phyloP scores from a whole-genome alignment of 1,284 basidiomycete species.

The Psilocybe mexicana region DNA sequence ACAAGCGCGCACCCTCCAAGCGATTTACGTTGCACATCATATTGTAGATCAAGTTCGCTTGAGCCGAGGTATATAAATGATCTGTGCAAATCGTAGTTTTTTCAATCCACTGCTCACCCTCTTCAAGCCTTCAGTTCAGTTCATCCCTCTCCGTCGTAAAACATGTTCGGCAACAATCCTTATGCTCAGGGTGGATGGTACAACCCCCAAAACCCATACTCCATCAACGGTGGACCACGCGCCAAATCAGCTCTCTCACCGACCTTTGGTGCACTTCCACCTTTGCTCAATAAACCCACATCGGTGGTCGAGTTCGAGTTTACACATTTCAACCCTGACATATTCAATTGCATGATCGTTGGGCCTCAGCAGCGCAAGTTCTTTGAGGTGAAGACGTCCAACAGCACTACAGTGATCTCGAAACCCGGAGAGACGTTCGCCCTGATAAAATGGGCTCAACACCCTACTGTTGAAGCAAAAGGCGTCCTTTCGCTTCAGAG shows the following conservation, averaged over 20 bases:
- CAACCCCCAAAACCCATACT: conserved; percentile 25
- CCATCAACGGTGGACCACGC: conserved; percentile 20
- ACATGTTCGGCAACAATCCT: conserved; percentile 24
- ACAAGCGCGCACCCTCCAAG: neutral
- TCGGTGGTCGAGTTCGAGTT: conserved; percentile 21
- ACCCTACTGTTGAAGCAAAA: conserved; percentile 19
- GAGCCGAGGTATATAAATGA: neutral
- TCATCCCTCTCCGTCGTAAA: neutral
- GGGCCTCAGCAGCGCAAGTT: conserved; percentile 21
- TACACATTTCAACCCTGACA: conserved; percentile 18
- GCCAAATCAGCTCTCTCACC: conserved; percentile 21
- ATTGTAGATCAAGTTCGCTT: neutral
- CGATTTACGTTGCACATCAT: neutral
- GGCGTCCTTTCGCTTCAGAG: conserved; percentile 20
- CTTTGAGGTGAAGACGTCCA: conserved; percentile 20
- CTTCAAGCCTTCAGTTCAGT: too few species aligned
- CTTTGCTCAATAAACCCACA: conserved; percentile 9
- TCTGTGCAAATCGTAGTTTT: neutral
- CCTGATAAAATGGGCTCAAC: conserved; percentile 24
- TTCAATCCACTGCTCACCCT: neutral
- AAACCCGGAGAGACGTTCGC: conserved; percentile 20
- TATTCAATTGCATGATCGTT: conserved; percentile 22
- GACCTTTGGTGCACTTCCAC: conserved; percentile 26
- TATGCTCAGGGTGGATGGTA: conserved; percentile 26
- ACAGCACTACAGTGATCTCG: conserved; percentile 17